Percentiles rank a stretch among this genome's conserved stretches.
These are phyloP conservation scores for Stromatinia cepivora DNA, from an alignment of 2,329 filamentous ascomycete species.

Conservation along the genomic window DNA sequence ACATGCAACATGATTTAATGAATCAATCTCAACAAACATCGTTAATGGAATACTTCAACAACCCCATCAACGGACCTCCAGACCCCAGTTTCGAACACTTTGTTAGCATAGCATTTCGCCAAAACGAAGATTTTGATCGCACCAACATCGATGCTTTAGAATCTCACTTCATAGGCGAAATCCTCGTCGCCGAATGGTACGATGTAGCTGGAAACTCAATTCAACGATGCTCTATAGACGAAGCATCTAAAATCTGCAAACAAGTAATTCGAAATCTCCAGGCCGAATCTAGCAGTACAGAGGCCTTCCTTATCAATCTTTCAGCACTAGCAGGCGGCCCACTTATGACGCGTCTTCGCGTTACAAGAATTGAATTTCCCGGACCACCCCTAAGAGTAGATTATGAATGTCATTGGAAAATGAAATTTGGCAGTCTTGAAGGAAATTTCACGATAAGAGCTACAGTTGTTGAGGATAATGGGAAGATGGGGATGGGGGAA, in stretches of 20 bases:
- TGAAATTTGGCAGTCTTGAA: slow-evolving; percentile 54
- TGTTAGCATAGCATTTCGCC: slow-evolving; percentile 38
- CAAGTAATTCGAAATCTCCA: slow-evolving; percentile 55
- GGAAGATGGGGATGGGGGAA: slow-evolving; percentile 33
- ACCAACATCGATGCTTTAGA: slow-evolving; percentile 61
- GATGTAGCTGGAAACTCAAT: slow-evolving; percentile 49
- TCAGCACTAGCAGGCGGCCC: slow-evolving; percentile 57
- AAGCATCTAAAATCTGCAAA: slow-evolving; percentile 55
- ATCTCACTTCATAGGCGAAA: slow-evolving; percentile 52
- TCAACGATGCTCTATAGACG: slow-evolving; percentile 50
- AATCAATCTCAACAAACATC: slow-evolving; percentile 30
- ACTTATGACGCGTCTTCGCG: slow-evolving; percentile 48
- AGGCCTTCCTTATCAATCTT: slow-evolving; percentile 60
- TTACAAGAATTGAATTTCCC: slow-evolving; percentile 47
- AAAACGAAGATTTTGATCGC: slow-evolving; percentile 40
- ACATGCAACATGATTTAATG: slow-evolving; percentile 39
- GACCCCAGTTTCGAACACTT: slow-evolving; percentile 33
- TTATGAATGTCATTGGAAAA: slow-evolving; percentile 57
- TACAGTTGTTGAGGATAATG: slow-evolving; percentile 41
- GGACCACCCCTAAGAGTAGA: slow-evolving; percentile 43
- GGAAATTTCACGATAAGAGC: slow-evolving; percentile 55
- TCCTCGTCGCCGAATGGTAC: slow-evolving; percentile 54
- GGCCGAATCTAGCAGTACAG: slow-evolving; percentile 51
- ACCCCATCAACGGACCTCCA: slow-evolving; percentile 26
- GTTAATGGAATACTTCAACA: slow-evolving; percentile 38